Percentiles rank a stretch among this genome's conserved stretches.
Evolutionary conservation across 139 green algal species (phyloP).

Genomic region (Coelastrella sp.): DNA sequence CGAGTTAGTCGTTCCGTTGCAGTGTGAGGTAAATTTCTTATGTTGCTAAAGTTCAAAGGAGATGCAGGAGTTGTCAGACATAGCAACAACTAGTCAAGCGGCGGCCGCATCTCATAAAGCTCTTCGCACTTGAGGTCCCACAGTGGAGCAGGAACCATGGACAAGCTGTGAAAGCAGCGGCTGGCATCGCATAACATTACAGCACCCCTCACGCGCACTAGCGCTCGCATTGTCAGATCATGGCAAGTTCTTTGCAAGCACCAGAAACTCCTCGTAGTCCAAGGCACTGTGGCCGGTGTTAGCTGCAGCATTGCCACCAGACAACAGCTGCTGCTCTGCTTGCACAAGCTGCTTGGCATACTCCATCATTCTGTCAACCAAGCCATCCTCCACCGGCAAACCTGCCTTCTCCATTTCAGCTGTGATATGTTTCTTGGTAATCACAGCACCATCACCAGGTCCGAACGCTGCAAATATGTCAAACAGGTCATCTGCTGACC

Average conservation of each 20-base stretch:
- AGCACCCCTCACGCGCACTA: too few species aligned
- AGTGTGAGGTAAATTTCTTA: too few species aligned
- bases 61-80: too few species aligned
- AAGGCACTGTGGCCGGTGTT: neutral
- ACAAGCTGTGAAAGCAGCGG: too few species aligned
- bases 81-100: too few species aligned
- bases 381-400: neutral
- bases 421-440: neutral
- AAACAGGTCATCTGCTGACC: neutral
- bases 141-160: too few species aligned
- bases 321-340: neutral
- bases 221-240: neutral
- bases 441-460: neutral
- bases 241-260: neutral
- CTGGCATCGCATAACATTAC: too few species aligned
- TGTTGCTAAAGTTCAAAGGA: too few species aligned
- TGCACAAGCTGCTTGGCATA: neutral
- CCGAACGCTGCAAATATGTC: neutral
- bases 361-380: neutral
- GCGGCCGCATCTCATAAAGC: too few species aligned
- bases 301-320: neutral
- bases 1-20: too few species aligned
- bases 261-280: neutral
- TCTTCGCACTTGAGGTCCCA: too few species aligned
- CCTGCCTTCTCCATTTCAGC: neutral